phyloP scores from a whole-genome alignment of 208 protist species.

The Zelonia costaricensis region DNA sequence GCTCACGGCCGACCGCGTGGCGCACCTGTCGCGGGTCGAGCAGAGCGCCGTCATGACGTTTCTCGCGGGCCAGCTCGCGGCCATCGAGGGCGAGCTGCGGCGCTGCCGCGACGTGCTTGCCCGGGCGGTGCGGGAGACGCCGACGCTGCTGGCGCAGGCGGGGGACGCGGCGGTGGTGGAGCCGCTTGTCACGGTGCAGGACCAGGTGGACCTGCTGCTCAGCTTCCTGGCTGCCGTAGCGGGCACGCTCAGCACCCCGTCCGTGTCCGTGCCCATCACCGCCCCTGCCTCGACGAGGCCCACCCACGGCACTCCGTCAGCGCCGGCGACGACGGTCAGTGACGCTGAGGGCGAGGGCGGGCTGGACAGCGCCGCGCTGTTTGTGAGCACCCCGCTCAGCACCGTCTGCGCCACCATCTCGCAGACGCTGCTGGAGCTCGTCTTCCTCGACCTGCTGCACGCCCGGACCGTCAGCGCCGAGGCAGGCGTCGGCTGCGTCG shows the following conservation, averaged over 20 bases:
- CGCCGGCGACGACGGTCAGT: neutral
- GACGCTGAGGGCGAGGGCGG: neutral
- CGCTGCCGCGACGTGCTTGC: slow-evolving; percentile 26
- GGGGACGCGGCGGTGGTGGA: slow-evolving; percentile 27
- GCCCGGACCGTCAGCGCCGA: slow-evolving; percentile 12
- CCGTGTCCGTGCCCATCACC: slow-evolving; percentile 3
- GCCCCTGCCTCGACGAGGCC: neutral
- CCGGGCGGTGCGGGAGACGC: slow-evolving; percentile 16
- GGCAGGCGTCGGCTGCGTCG: slow-evolving; percentile 14
- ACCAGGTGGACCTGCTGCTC: slow-evolving; percentile 35
- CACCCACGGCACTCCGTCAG: neutral
- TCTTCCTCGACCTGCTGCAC: slow-evolving; percentile 23
- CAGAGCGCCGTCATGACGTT: slow-evolving; percentile 30
- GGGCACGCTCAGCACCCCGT: slow-evolving; percentile 24
- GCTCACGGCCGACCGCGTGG: slow-evolving; percentile 9
- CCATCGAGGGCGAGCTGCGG: slow-evolving; percentile 24
- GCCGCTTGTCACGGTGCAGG: slow-evolving; percentile 29
- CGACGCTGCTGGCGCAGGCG: slow-evolving; percentile 25
- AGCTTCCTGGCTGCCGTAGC: slow-evolving; percentile 28
- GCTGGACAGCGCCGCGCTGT: neutral
- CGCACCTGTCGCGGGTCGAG: slow-evolving; percentile 24
- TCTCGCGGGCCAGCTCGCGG: slow-evolving; percentile 23
- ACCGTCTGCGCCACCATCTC: slow-evolving; percentile 18
- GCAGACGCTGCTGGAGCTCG: slow-evolving; percentile 27
- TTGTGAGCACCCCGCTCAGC: slow-evolving; percentile 12